A percentile compares a stretch with the other conserved stretches of the same genome.
Conservation (phyloP, 495 filamentous ascomycete genomes). For the Aspergillus taichungensis region DNA sequence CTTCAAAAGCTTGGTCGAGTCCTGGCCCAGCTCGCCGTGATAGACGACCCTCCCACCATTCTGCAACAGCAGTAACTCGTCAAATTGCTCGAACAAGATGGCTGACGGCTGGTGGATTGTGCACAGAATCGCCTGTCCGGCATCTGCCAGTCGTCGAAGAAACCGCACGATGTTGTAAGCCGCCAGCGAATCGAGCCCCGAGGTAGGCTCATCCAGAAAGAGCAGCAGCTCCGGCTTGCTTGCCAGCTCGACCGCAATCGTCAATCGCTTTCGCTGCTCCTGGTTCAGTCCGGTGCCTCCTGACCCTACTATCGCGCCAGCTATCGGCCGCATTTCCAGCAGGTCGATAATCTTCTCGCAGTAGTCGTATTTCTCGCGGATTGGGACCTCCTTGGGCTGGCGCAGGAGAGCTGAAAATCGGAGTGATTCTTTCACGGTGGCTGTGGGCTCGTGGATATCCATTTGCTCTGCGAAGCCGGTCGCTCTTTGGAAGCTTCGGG, state of each 20-base stretch:
- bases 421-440: constrained; percentile 54
- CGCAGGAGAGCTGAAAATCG: constrained; percentile 51
- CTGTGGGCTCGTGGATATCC: constrained; percentile 54
- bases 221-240: constrained; percentile 58
- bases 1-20: constrained; percentile 45
- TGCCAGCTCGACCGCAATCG: constrained; percentile 62
- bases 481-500: constrained; percentile 39
- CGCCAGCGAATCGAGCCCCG: constrained; percentile 56
- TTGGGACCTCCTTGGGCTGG: constrained; percentile 45
- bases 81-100: constrained; percentile 66
- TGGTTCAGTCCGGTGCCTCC: constrained; percentile 46
- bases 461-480: constrained; percentile 56
- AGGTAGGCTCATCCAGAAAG: constrained; percentile 74
- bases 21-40: constrained; percentile 52
- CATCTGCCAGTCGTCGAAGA: constrained; percentile 54
- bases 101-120: constrained; percentile 79
- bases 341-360: constrained; percentile 51
- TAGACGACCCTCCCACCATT: constrained; percentile 65
- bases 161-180: constrained; percentile 60
- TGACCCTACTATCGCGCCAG: constrained; percentile 47
- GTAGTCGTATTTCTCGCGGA: constrained; percentile 55
- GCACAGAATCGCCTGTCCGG: constrained; percentile 63
- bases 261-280: constrained; percentile 56
- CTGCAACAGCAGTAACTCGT: constrained; percentile 60
- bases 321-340: constrained; percentile 50